Base-by-base conservation (phyloP, 306 rosid species). In the Malus orientalis region DNA sequence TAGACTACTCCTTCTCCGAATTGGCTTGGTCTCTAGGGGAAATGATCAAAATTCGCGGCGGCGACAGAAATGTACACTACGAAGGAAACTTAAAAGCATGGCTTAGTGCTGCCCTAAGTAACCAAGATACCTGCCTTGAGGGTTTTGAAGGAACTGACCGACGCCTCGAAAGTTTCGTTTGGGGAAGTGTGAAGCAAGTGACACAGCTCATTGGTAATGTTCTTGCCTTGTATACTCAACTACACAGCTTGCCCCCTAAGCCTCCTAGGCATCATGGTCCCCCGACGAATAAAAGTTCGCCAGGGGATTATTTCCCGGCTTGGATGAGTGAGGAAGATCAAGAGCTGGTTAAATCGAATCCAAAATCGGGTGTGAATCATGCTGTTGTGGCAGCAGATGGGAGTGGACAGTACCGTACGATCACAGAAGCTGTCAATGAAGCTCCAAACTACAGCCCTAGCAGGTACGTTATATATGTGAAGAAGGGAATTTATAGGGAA, bases 91-190 rank as follows among this genome's bases (percentile, higher is more conserved):
- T 95, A 2, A 88, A 95, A 80, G 92, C 99, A 7, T 95, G 99
- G 99, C 79, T 92, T 0, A 95, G 99, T 44, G 99, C 99, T 18
- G 97, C 99, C 6, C 86, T 92, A 4, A 92, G 99, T 59, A 95
- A 95, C 88, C 99, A 88, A 79, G 99, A 95, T 77, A 95, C 97
- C 0, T 95, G 99, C 77, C 89, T 95, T 49, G 99, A 95, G 83
- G 99, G 99, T 7, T 95, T 95, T 70, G 97, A 95, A 61, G 97
- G 97, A 62, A 95, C 99, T 3, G 96, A 90, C 36, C 79, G 96
- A 22, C 93, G 86, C 6, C 69, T 95, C 11, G 91, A 89, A 84
- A 81, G 86, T 42, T 95, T 88, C 77, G 74, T 95, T 6, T 84
- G 88, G 54, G 97, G 97, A 75, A 92, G 97, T 87, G 76, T 95